phyloP scores from a whole-genome alignment of 2,329 filamentous ascomycete species.

The Cercospora zeina region DNA sequence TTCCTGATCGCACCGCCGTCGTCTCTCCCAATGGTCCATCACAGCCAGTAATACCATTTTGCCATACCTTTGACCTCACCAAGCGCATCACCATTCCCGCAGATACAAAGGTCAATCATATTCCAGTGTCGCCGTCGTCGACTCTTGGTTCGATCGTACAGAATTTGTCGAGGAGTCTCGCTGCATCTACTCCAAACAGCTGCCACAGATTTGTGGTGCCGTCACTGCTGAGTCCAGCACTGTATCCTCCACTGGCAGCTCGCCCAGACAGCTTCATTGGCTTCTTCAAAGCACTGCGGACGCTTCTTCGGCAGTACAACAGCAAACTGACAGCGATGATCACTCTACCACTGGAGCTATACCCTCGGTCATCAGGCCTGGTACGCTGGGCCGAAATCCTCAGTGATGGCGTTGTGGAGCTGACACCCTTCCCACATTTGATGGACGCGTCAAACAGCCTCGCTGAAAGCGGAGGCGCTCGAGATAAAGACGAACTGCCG shows the following conservation, averaged over 20 bases:
- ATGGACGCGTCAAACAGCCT: slow-evolving; percentile 52
- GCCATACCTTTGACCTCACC: slow-evolving; percentile 55
- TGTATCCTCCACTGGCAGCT: slow-evolving; percentile 70
- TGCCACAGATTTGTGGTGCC: slow-evolving; percentile 86
- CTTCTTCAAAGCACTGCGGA: slow-evolving; percentile 77
- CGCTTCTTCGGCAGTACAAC: slow-evolving; percentile 68
- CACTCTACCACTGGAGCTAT: slow-evolving; percentile 77
- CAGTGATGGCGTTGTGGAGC: slow-evolving; percentile 80
- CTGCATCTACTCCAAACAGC: slow-evolving; percentile 57
- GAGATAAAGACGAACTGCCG: slow-evolving; percentile 68
- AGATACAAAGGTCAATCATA: slow-evolving; percentile 47
- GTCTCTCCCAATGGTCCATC: slow-evolving; percentile 16
- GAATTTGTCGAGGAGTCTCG: slow-evolving; percentile 58
- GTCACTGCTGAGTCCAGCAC: slow-evolving; percentile 77
- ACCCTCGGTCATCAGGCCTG: slow-evolving; percentile 72
- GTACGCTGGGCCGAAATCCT: slow-evolving; percentile 84
- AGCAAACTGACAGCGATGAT: slow-evolving; percentile 68
- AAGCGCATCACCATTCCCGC: slow-evolving; percentile 50
- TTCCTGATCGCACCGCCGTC: slow-evolving; percentile 32
- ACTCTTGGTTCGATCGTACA: slow-evolving; percentile 65
- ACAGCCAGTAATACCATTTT: slow-evolving; percentile 44
- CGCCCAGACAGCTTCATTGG: slow-evolving; percentile 72
- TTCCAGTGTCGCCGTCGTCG: slow-evolving; percentile 65
- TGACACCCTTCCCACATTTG: slow-evolving; percentile 70
- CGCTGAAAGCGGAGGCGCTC: slow-evolving; percentile 51